Percentiles rank a stretch among this genome's conserved stretches.
Evolutionary conservation across 331 rosid species (phyloP).

Genomic region (Pyracantha coccinea): DNA sequence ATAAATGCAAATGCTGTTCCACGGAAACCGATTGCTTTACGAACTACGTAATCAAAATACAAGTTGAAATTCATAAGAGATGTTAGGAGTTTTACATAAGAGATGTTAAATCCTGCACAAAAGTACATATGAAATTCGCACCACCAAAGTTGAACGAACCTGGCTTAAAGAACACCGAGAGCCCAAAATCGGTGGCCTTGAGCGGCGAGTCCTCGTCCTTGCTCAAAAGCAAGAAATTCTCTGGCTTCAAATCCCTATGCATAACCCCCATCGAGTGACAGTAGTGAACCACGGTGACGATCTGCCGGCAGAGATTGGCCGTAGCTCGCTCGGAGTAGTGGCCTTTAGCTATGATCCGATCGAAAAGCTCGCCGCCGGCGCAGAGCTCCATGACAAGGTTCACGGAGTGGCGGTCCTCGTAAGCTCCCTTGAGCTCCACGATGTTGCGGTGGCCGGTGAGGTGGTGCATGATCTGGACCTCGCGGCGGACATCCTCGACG

Average conservation of each 20-base stretch:
- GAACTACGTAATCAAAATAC: not conserved
- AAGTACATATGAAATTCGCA: not conserved
- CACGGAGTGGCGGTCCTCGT: conserved; percentile 88
- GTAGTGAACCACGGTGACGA: conserved; percentile 74
- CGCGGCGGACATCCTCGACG: conserved; percentile 78
- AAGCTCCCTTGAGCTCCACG: conserved; percentile 82
- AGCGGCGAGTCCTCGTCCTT: conserved; percentile 62
- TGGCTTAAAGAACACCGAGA: conserved; percentile 77
- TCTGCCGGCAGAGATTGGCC: conserved; percentile 70
- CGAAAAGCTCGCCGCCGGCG: conserved; percentile 93
- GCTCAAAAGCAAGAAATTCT: conserved; percentile 59
- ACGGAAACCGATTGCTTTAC: no score
- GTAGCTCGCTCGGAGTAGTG: conserved; percentile 96
- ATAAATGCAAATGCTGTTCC: not conserved
- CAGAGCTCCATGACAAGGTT: conserved; percentile 91
- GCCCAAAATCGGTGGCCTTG: conserved; percentile 89
- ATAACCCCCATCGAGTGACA: conserved; percentile 77
- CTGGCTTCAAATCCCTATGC: conserved; percentile 73
- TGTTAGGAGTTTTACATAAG: not conserved
- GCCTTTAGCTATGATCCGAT: conserved; percentile 72
- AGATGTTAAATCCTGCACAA: not conserved
- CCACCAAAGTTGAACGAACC: conserved; percentile 17
- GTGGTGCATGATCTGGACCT: conserved; percentile 97
- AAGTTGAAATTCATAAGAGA: not conserved
- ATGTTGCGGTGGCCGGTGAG: conserved; percentile 89